phyloP scores from a whole-genome alignment of 805 yeast species.

The Ogataea ramenticola region DNA sequence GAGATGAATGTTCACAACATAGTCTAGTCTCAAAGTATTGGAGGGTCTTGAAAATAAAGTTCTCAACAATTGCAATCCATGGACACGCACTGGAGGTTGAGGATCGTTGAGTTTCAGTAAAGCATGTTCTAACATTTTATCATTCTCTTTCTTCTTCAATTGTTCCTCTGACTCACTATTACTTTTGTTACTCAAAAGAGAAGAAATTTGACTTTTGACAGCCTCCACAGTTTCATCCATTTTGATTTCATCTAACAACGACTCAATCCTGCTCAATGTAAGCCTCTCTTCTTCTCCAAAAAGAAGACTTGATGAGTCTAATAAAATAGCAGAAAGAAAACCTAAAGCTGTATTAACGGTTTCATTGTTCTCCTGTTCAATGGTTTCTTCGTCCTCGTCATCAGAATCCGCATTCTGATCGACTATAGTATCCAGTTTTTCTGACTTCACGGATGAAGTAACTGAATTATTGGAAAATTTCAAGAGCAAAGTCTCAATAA shows the following conservation, averaged over 20 bases:
- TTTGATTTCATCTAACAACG: not conserved
- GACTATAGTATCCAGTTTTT: constrained; percentile 3
- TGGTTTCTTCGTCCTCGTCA: constrained; percentile 29
- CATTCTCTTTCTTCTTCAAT: constrained; percentile 26
- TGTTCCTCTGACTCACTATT: constrained; percentile 1
- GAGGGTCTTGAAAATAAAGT: constrained; percentile 44
- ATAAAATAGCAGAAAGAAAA: constrained; percentile 29
- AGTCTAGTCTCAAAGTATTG: constrained; percentile 41
- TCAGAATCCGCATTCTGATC: constrained; percentile 30
- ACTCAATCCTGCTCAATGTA: not conserved
- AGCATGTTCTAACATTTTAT: constrained; percentile 46
- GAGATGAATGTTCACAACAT: constrained; percentile 55
- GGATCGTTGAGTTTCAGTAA: constrained; percentile 66
- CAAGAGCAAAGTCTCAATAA: constrained; percentile 36
- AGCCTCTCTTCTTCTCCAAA: not conserved
- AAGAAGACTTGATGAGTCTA: constrained; percentile 8
- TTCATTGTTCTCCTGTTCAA: constrained; percentile 23
- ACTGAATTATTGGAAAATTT: constrained; percentile 7
- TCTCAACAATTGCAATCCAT: constrained; percentile 65
- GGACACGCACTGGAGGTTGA: constrained; percentile 77
- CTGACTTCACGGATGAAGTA: not conserved
- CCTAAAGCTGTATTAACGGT: constrained; percentile 29
- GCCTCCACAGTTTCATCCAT: no score
- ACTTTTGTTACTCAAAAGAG: not conserved
- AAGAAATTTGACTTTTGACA: not conserved